These are phyloP conservation scores for Schizopora paradoxa DNA, from an alignment of 1,284 basidiomycete genomes.

Conservation along the genomic window DNA sequence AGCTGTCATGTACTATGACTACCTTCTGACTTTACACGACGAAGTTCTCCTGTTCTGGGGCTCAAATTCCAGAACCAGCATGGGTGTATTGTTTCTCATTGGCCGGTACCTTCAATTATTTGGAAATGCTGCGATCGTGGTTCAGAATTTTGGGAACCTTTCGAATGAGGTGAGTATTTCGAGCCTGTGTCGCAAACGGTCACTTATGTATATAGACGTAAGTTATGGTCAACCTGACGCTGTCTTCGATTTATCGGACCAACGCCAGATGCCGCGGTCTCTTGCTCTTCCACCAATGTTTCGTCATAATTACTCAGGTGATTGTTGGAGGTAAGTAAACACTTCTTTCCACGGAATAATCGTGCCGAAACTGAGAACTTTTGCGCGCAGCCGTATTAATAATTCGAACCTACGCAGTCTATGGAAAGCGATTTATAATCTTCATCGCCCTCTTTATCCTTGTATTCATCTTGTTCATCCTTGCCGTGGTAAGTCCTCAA, in stretches of 20 bases:
- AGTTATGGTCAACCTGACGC: background rate
- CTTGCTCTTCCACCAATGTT: slow-evolving; percentile 16
- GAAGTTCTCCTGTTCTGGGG: slow-evolving; percentile 17
- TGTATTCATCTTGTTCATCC: slow-evolving; percentile 2
- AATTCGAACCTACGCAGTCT: slow-evolving; percentile 17
- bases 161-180: slow-evolving; percentile 4
- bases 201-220: background rate
- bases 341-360: background rate
- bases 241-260: background rate
- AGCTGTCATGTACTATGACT: slow-evolving; percentile 18
- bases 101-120: slow-evolving; percentile 15
- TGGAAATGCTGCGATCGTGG: slow-evolving; percentile 10
- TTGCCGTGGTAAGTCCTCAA: slow-evolving; percentile 2
- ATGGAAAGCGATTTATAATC: slow-evolving; percentile 5
- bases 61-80: slow-evolving; percentile 6
- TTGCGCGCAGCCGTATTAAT: slow-evolving; percentile 12
- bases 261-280: slow-evolving; percentile 8
- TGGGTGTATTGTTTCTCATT: slow-evolving; percentile 16
- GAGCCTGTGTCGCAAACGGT: background rate
- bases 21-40: slow-evolving; percentile 11
- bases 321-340: slow-evolving; percentile 14
- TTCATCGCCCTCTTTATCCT: slow-evolving; percentile 1
- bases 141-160: slow-evolving; percentile 9
- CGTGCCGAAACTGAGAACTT: background rate
- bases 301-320: slow-evolving; percentile 10